A percentile compares a stretch with the other conserved stretches of the same genome.
These are phyloP conservation scores for Yamadazyma songkhlaensis DNA, from an alignment of 1,139 yeast species.

Conservation along the genomic window DNA sequence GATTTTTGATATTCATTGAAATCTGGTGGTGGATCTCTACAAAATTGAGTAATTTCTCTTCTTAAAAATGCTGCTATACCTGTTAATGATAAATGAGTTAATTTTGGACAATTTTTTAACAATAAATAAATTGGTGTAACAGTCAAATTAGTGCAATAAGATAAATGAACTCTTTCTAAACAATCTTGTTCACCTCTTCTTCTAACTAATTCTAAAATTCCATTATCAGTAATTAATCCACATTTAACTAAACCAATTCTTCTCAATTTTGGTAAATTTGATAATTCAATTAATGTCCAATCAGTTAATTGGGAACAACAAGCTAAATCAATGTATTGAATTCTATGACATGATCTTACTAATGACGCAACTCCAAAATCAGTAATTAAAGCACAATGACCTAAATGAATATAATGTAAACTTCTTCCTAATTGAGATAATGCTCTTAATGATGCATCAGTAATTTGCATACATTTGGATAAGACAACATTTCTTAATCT, in stretches of 20 bases:
- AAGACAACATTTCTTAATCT: slow-evolving; percentile 81
- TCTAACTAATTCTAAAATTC: slow-evolving; percentile 73
- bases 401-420: slow-evolving; percentile 86
- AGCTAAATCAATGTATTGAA: slow-evolving; percentile 92
- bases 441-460: slow-evolving; percentile 77
- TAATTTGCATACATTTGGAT: slow-evolving; percentile 84
- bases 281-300: slow-evolving; percentile 73
- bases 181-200: slow-evolving; percentile 72
- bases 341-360: slow-evolving; percentile 76
- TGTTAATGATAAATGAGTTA: slow-evolving; percentile 85
- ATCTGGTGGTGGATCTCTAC: slow-evolving; percentile 94
- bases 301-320: slow-evolving; percentile 91
- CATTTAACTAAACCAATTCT: slow-evolving; percentile 95
- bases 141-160: slow-evolving; percentile 83
- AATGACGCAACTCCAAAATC: slow-evolving; percentile 80
- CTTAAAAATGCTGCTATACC: slow-evolving; percentile 89
- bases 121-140: slow-evolving; percentile 69
- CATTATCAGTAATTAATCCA: slow-evolving; percentile 81
- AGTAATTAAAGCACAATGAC: slow-evolving; percentile 89
- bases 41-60: slow-evolving; percentile 79
- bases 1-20: slow-evolving; percentile 85
- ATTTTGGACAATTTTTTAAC: slow-evolving; percentile 75
- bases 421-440: slow-evolving; percentile 74
- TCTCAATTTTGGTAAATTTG: slow-evolving; percentile 75
- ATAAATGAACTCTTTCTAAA: slow-evolving; percentile 87